Percentiles rank a stretch among this genome's conserved stretches.
phyloP scores from a whole-genome alignment of 352 stramenopile species.

The Pythium periplocum region DNA sequence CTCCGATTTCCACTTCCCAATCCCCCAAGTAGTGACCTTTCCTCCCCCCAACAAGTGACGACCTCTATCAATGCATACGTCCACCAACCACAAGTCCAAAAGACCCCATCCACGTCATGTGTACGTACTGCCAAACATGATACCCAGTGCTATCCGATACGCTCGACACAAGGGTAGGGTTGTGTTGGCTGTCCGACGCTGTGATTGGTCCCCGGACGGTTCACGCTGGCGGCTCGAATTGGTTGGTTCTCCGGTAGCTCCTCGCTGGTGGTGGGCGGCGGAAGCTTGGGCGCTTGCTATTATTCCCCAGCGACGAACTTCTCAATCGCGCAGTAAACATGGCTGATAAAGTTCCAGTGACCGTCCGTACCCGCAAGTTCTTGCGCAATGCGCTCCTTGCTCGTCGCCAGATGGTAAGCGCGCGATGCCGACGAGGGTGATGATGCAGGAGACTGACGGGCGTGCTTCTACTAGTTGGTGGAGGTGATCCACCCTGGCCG shows the following conservation, averaged over 20 bases:
- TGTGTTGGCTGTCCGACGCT: not conserved
- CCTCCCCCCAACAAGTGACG: not conserved
- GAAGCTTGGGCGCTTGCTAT: not conserved
- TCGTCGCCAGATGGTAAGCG: conserved; percentile 95
- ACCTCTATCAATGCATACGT: not conserved
- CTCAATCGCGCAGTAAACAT: conserved; percentile 75
- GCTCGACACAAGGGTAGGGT: conserved; percentile 10
- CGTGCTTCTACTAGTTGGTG: conserved; percentile 70
- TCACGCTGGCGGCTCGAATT: conserved; percentile 38
- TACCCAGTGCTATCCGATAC: no score
- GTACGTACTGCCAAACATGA: no score
- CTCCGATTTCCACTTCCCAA: no score
- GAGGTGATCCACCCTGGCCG: conserved; percentile 98
- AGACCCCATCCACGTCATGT: no score
- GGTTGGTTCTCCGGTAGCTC: conserved; percentile 68
- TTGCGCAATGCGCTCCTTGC: conserved; percentile 97
- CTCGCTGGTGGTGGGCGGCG: conserved; percentile 4
- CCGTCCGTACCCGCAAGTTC: conserved; percentile 99
- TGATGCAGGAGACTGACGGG: not conserved
- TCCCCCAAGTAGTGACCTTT: conserved; percentile 3
- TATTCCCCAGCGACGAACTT: conserved; percentile 47
- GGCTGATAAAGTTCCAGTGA: conserved; percentile 92
- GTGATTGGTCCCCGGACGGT: conserved; percentile 40
- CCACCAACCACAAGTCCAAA: no score
- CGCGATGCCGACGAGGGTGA: not conserved